Conservation (phyloP, 1,139 yeast genomes). For the Scheffersomyces cryptocercus region DNA sequence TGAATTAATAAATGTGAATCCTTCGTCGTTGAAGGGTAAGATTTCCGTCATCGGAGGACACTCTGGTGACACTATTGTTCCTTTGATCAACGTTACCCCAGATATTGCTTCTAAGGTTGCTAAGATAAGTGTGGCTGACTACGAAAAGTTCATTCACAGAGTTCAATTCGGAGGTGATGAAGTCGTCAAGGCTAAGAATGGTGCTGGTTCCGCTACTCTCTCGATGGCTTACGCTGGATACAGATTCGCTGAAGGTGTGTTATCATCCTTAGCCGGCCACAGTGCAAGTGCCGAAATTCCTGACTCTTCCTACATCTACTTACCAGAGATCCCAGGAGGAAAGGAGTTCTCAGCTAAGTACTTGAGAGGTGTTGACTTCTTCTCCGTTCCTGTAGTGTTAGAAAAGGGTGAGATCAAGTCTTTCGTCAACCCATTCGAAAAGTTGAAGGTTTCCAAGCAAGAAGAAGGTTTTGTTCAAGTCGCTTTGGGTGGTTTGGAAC, state of each 20-base stretch:
- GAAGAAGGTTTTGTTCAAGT: slow-evolving; percentile 51
- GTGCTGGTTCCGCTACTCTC: slow-evolving; percentile 76
- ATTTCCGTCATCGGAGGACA: slow-evolving; percentile 75
- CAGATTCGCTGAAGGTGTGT: slow-evolving; percentile 57
- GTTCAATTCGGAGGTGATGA: slow-evolving; percentile 82
- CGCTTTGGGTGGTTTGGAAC: slow-evolving; percentile 56
- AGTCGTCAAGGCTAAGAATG: slow-evolving; percentile 74
- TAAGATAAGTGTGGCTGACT: slow-evolving; percentile 29
- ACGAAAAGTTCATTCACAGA: slow-evolving; percentile 52
- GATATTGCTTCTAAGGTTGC: slow-evolving; percentile 30
- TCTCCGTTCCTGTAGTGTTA: slow-evolving; percentile 62
- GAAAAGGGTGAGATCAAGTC: slow-evolving; percentile 51
- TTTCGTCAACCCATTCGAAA: slow-evolving; percentile 45
- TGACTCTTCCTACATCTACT: slow-evolving; percentile 62
- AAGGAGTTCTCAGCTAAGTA: slow-evolving; percentile 36
- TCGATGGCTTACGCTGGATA: slow-evolving; percentile 81
- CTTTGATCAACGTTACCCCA: slow-evolving; percentile 40
- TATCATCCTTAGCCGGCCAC: slow-evolving; percentile 42
- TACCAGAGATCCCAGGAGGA: slow-evolving; percentile 58
- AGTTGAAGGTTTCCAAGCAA: slow-evolving; percentile 32
- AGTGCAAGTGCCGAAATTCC: slow-evolving; percentile 28
- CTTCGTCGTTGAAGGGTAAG: slow-evolving; percentile 44
- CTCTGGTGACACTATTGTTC: slow-evolving; percentile 76
- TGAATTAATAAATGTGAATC: slow-evolving; percentile 36
- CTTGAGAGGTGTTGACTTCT: slow-evolving; percentile 49